Evolutionary conservation across 352 stramenopile genomes (phyloP).

Genomic region (Globisporangium nagaii): DNA sequence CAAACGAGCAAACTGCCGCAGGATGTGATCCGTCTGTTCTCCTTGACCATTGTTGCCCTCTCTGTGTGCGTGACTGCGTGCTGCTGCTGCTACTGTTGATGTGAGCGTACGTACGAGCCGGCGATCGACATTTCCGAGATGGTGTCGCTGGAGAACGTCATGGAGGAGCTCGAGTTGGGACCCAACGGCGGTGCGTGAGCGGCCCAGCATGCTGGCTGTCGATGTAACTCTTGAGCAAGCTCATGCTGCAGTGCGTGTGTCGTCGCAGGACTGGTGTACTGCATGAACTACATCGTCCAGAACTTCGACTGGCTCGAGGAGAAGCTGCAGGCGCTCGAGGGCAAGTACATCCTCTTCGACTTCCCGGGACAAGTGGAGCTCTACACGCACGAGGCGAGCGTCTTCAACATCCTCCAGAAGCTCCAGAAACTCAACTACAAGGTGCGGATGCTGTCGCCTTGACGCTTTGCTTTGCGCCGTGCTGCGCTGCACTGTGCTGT

Average conservation of each 20-base stretch:
- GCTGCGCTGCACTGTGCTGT: too few relatives aligned
- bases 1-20: not conserved
- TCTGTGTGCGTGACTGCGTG: not conserved
- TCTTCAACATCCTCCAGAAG: constrained; percentile 94
- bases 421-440: constrained; percentile 88
- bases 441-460: constrained; percentile 26
- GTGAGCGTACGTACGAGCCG: constrained; percentile 33
- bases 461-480: too few relatives aligned
- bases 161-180: constrained; percentile 93
- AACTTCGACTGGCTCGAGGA: constrained; percentile 99
- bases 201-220: not conserved
- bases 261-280: constrained; percentile 92
- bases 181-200: constrained; percentile 88
- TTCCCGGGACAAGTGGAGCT: constrained; percentile 99
- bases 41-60: constrained; percentile 1
- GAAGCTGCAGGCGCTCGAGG: constrained; percentile 65
- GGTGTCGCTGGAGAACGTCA: constrained; percentile 93
- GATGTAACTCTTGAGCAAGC: too few relatives aligned
- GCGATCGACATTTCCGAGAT: constrained; percentile 95
- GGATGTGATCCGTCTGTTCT: not conserved
- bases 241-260: not conserved
- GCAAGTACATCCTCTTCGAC: constrained; percentile 98
- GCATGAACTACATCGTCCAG: constrained; percentile 98
- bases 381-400: constrained; percentile 97
- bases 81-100: not conserved